A percentile compares a stretch with the other conserved stretches of the same genome.
These are phyloP conservation scores for Cronartium quercuum DNA, from an alignment of 1,284 basidiomycete genomes.

Conservation along the genomic window DNA sequence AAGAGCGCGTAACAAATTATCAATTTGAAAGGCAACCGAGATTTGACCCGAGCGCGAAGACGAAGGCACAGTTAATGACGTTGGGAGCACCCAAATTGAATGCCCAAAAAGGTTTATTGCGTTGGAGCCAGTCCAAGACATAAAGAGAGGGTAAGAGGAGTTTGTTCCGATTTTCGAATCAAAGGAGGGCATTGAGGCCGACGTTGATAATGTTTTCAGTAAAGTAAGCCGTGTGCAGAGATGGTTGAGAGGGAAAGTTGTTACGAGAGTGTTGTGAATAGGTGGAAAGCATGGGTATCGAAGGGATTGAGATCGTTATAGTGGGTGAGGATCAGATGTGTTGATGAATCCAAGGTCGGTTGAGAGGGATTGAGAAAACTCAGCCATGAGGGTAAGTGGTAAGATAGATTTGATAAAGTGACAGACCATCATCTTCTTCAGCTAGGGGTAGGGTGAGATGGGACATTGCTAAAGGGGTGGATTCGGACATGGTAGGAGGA, in stretches of 20 bases:
- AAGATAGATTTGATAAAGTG: neutral
- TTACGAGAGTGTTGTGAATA: neutral
- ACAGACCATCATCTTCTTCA: neutral
- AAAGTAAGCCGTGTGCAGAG: neutral
- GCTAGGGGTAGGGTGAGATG: neutral
- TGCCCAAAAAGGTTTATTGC: neutral
- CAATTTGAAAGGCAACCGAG: neutral
- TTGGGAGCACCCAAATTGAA: neutral
- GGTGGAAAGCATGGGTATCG: no score
- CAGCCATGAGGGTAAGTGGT: neutral
- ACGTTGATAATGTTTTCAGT: neutral
- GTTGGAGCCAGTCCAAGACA: neutral
- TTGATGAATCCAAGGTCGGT: neutral
- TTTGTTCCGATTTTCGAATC: neutral
- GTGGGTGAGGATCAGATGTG: no score
- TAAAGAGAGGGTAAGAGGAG: neutral
- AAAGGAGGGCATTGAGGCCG: neutral
- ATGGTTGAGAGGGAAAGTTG: neutral
- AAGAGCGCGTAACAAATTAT: neutral
- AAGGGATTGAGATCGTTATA: no score
- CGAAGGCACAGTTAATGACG: neutral
- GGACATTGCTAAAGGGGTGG: neutral
- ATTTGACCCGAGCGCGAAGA: neutral
- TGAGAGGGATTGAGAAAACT: neutral
- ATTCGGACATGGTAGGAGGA: neutral